Evolutionary conservation across 257 asterid genomes (phyloP), one percentile per base, ranked within the genome.

Genomic region (Forsythia suspensa): DNA sequence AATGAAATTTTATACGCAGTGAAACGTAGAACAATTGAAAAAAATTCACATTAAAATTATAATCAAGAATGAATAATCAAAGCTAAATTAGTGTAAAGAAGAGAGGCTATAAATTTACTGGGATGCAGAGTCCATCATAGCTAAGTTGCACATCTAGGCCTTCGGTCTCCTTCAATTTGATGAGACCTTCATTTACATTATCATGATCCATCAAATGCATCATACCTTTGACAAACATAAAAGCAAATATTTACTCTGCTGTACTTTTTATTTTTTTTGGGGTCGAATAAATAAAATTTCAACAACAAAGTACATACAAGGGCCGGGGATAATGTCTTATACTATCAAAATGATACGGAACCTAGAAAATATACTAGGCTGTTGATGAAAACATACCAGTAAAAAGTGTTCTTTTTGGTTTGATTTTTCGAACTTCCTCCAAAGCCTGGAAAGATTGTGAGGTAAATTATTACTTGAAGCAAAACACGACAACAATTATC

Each of bases 121-220:
- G 96, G 66, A 94, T 89, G 21, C 97, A 91, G 77, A 94, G 96
- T 8, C 98, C 99, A 5, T 96, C 99, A 77, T 89, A 88, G 88
- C 99, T 94, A 80, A 96, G 97, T 78, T 96, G 89, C 13, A 89
- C 82, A 70, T 94, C 96, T 7, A 96, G 90, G 16, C 96, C 97
- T 90, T 96, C 98, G 0, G 82, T 83, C 70, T 92, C 97, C 85
- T 81, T 90, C 87, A 96, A 79, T 84, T 88, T 87, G 82, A 85
- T 8, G 7, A 96, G 93, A 76, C 80, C 85, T 78, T 87, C 92
- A 37, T 84, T 96, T 48, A 92, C 89, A 80, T 81, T 88, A 13
- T 94, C 97, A 42, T 96, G 98, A 81, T 96, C 99, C 99, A 96
- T 96, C 72, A 92, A 84, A 85, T 96, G 98, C 98, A 94, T 96